Evolutionary conservation across 2,329 filamentous ascomycete species (phyloP).

Genomic region (Aspergillus costaricaensis): DNA sequence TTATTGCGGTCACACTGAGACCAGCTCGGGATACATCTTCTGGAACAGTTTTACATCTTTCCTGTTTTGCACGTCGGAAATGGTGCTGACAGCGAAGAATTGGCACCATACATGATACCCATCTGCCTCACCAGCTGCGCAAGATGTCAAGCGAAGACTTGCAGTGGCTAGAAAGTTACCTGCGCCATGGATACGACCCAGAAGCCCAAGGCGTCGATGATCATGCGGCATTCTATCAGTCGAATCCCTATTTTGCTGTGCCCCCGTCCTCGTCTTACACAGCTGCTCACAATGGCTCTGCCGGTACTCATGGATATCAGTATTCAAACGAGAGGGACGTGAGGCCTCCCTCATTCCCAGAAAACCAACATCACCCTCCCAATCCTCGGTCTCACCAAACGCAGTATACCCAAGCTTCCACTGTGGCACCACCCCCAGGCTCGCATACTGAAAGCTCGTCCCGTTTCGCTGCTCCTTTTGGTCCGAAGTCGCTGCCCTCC

Average conservation of each 20-base stretch:
- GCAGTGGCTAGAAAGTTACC: conserved; percentile 21
- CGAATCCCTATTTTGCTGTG: conserved; percentile 1
- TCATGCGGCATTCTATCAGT: neutral
- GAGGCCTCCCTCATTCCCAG: neutral
- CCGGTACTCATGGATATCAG: neutral
- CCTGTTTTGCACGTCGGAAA: neutral
- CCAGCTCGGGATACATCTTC: neutral
- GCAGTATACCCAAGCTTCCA: neutral
- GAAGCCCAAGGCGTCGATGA: conserved; percentile 6
- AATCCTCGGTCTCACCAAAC: neutral
- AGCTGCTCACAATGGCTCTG: neutral
- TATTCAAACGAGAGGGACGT: conserved; percentile 4
- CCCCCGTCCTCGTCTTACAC: neutral
- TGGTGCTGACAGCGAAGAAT: neutral
- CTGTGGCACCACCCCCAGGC: neutral
- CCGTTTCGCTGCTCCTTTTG: neutral
- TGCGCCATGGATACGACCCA: conserved; percentile 6
- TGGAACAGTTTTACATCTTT: too few species aligned
- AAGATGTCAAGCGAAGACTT: conserved; percentile 24
- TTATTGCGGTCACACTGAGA: neutral
- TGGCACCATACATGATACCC: neutral
- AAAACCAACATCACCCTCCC: neutral
- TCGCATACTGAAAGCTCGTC: neutral
- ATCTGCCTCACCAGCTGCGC: neutral
- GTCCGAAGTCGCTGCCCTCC: neutral